Base-by-base conservation (phyloP, 352 stramenopile species). In the Albugo candida region DNA sequence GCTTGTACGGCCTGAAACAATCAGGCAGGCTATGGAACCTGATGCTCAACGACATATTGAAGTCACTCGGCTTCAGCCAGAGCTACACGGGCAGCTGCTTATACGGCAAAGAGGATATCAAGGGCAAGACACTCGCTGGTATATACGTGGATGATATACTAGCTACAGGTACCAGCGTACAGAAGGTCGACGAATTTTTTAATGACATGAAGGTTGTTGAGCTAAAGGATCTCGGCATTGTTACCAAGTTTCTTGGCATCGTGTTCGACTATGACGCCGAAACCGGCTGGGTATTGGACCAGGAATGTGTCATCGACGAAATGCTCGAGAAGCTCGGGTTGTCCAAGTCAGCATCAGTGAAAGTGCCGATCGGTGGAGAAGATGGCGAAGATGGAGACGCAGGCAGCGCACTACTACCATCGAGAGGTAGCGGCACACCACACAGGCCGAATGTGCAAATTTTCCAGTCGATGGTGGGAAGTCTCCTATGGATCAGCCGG, bases 1-100 rank as follows among this genome's bases (percentile, higher is more conserved):
- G 44, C 13, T 24, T 54, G 12, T 54, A 54, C 3, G 41, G 49
- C 11, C 21, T 54, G 12, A 49, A 49, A 10, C 49, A 54, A 20
- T 42, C 49, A 16, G 21, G 34, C 10, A 3, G 41, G 16, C n/a
- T 47, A 16, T 54, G 49, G 49, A 27, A 54, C 35, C 11, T 34
- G 10, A n/a, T 54, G 11, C 37, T 52, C 14, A 21, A 52, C 37
- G 18, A 48, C 13, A 38, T 48, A 16, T 24, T 52, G 14, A 14
- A 41, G n/a, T 14, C 14, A 14, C 14, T 14, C n/a, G 36, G 36
- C 14, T 41, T 14, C 36, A 14, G n/a, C 14, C 36, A n/a, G n/a
- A 14, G 36, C 36, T n/a, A 14, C 14, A 14, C 36, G n/a, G 36
- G n/a, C 14, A 41, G n/a, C n/a, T 41, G 36, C n/a, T 41, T 41